Percentiles rank a stretch among this genome's conserved stretches.
Evolutionary conservation across 2,329 filamentous ascomycete genomes (phyloP).

Genomic region (Sordariomycetes sp.): DNA sequence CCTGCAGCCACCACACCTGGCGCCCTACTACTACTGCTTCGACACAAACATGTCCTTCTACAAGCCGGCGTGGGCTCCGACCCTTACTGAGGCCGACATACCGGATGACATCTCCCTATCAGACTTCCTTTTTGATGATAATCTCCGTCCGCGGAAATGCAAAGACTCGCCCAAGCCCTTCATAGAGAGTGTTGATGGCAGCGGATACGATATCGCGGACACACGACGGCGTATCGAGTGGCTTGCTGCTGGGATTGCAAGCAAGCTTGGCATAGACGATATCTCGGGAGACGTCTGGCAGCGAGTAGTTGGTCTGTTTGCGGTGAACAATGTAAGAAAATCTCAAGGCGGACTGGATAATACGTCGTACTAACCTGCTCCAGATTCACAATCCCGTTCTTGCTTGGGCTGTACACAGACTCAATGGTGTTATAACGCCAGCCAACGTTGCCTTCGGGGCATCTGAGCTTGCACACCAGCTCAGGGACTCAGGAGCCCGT

Average conservation of each 20-base stretch:
- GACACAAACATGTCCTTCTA: conserved; percentile 2
- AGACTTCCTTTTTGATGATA: conserved; percentile 3
- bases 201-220: conserved; percentile 2
- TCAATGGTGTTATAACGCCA: conserved; percentile 64
- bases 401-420: conserved; percentile 61
- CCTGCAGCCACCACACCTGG: neutral
- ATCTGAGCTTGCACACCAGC: conserved; percentile 59
- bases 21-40: neutral
- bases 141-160: conserved; percentile 4
- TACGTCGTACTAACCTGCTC: neutral
- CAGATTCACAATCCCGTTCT: conserved; percentile 67
- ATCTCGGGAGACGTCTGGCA: conserved; percentile 3
- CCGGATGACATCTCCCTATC: conserved; percentile 3
- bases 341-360: neutral
- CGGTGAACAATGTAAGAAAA: conserved; percentile 7
- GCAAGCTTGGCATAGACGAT: neutral
- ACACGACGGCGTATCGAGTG: conserved; percentile 2
- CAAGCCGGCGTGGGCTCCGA: conserved; percentile 2
- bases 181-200: conserved; percentile 3
- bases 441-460: conserved; percentile 67
- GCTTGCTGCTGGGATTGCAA: conserved; percentile 3
- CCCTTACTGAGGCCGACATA: conserved; percentile 3
- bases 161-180: conserved; percentile 1
- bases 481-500: conserved; percentile 57
- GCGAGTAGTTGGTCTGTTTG: conserved; percentile 6